A percentile compares a stretch with the other conserved stretches of the same genome.
These are phyloP conservation scores for Stagonosporopsis chrysanthemi DNA, from an alignment of 2,329 filamentous ascomycete species.

Conservation along the genomic window DNA sequence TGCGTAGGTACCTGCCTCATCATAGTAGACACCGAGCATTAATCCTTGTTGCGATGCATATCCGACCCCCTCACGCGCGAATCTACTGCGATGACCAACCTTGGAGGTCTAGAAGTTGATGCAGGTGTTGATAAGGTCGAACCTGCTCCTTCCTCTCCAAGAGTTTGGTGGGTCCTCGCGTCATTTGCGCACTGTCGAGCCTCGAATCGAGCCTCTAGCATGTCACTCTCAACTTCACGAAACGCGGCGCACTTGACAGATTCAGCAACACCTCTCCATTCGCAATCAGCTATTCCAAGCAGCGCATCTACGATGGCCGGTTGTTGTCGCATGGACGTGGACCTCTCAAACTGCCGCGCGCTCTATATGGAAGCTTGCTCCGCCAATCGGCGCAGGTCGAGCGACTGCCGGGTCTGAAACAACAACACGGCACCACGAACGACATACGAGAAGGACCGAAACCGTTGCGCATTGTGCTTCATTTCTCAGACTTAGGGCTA, in stretches of 20 bases:
- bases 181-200: background rate
- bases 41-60: background rate
- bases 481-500: background rate
- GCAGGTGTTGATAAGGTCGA: constrained; percentile 13
- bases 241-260: background rate
- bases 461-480: background rate
- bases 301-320: background rate
- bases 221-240: background rate
- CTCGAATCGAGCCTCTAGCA: constrained; percentile 1
- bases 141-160: constrained; percentile 13
- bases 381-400: background rate
- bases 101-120: constrained; percentile 5
- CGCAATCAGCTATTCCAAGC: constrained; percentile 6
- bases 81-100: constrained; percentile 11
- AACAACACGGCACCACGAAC: constrained; percentile 1
- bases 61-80: background rate
- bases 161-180: background rate
- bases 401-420: background rate
- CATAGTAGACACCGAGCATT: background rate
- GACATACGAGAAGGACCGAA: constrained; percentile 11
- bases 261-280: constrained; percentile 1
- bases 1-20: background rate
- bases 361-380: constrained; percentile 6
- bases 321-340: constrained; percentile 2
- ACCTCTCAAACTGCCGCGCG: background rate